These are phyloP conservation scores for Ichthyophonus hoferi DNA, from an alignment of 208 protist species.

Conservation along the genomic window DNA sequence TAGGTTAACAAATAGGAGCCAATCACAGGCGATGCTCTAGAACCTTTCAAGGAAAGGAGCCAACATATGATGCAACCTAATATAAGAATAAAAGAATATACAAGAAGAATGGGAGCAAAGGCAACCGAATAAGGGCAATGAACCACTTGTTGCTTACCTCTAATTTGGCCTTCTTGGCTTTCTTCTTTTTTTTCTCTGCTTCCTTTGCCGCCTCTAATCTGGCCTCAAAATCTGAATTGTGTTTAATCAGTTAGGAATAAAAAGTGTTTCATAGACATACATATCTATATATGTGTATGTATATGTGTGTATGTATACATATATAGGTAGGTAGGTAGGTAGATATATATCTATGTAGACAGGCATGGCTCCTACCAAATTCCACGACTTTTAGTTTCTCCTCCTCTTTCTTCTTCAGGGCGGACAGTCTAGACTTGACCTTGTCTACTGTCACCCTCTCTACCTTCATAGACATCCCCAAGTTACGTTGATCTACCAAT, in stretches of 20 bases:
- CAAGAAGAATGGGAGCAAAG: not conserved
- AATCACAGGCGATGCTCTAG: no score
- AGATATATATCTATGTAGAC: not conserved
- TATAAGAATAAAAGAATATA: not conserved
- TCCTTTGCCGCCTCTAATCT: slow-evolving; percentile 5
- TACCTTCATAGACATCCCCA: slow-evolving; percentile 41
- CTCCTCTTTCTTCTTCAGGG: slow-evolving; percentile 9
- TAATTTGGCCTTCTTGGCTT: not conserved
- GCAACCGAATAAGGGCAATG: not conserved
- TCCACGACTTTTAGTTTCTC: not conserved
- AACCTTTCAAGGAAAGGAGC: no score
- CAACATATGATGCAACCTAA: not conserved
- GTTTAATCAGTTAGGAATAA: not conserved
- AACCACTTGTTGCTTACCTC: not conserved
- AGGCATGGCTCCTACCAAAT: not conserved
- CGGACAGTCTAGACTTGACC: slow-evolving; percentile 4
- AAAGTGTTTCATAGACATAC: not conserved
- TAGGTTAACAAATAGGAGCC: not conserved
- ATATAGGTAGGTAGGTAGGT: not conserved
- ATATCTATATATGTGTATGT: not conserved
- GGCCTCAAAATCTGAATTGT: not conserved
- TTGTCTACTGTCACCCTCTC: slow-evolving; percentile 27
- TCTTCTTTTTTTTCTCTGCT: slow-evolving; percentile 9
- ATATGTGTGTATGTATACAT: not conserved
- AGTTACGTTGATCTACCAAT: slow-evolving; percentile 42